These are phyloP conservation scores for Coemansia sp. DNA, from an alignment of 371 early-diverging fungal species.

Conservation along the genomic window DNA sequence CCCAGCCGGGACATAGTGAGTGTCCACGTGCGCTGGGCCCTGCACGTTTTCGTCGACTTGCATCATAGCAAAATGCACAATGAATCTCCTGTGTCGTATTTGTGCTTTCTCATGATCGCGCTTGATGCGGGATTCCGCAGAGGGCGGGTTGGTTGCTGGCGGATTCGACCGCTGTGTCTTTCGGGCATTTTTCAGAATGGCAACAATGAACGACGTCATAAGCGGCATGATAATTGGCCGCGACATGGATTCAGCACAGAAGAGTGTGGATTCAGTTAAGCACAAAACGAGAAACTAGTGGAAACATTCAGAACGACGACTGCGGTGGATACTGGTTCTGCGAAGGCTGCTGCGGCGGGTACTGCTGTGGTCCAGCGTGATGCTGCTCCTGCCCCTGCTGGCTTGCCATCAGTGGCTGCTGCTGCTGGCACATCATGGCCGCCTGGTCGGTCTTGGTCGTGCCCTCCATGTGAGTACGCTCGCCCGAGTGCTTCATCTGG, in stretches of 20 bases:
- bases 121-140: too few species aligned
- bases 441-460: background rate
- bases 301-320: background rate
- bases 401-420: background rate
- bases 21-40: too few species aligned
- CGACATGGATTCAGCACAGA: background rate
- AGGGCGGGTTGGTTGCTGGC: too few species aligned
- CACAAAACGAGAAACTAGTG: background rate
- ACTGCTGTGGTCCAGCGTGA: background rate
- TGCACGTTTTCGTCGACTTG: too few species aligned
- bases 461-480: background rate
- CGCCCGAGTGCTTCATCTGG: constrained; percentile 4
- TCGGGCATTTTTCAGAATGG: too few species aligned
- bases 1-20: too few species aligned
- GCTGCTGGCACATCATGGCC: background rate
- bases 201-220: too few species aligned
- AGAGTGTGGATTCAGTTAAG: background rate
- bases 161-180: too few species aligned
- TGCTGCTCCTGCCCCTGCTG: background rate
- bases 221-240: too few species aligned
- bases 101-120: too few species aligned
- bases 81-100: background rate
- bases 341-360: background rate
- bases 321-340: constrained; percentile 1
- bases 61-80: constrained; percentile 6